Evolutionary conservation across 2,329 filamentous ascomycete genomes (phyloP).

Genomic region (Aspergillus sp.): DNA sequence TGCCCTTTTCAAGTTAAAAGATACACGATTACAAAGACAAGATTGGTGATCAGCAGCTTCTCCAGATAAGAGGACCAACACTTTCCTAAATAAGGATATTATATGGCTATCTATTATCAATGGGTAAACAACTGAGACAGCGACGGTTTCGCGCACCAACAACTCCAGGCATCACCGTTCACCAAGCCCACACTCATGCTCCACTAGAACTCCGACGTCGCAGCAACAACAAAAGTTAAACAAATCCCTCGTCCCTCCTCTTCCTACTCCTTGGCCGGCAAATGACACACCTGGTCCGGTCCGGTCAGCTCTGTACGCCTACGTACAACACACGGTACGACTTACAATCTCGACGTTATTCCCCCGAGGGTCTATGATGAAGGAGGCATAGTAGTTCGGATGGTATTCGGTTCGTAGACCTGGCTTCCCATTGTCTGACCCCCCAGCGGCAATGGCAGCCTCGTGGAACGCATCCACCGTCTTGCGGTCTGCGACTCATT

Average conservation of each 20-base stretch:
- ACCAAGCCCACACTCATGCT: not conserved
- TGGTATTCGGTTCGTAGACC: slow-evolving; percentile 52
- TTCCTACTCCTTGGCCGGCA: slow-evolving; percentile 3
- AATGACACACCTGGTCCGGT: slow-evolving; percentile 10
- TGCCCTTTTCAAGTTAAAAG: not conserved
- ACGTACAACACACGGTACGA: not conserved
- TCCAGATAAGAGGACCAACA: not conserved
- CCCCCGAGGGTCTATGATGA: slow-evolving; percentile 55
- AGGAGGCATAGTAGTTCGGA: slow-evolving; percentile 56
- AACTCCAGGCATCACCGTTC: not conserved
- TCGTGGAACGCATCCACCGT: slow-evolving; percentile 53
- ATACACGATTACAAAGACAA: not conserved
- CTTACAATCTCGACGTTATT: slow-evolving; percentile 56
- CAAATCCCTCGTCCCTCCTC: not conserved
- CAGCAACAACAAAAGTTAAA: not conserved
- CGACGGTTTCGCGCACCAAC: not conserved
- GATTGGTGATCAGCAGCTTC: not conserved
- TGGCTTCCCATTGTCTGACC: slow-evolving; percentile 55
- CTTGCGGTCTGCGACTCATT: slow-evolving; percentile 38
- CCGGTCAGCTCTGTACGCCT: not conserved
- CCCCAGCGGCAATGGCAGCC: slow-evolving; percentile 51
- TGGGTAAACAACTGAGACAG: not conserved
- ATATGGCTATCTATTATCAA: not conserved
- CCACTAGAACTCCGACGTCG: not conserved
- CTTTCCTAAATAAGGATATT: not conserved